Percentiles rank a stretch among this genome's conserved stretches.
Evolutionary conservation across 192 early-diverging fungal genomes (phyloP).

Genomic region (Chytriomyces hyalinus): DNA sequence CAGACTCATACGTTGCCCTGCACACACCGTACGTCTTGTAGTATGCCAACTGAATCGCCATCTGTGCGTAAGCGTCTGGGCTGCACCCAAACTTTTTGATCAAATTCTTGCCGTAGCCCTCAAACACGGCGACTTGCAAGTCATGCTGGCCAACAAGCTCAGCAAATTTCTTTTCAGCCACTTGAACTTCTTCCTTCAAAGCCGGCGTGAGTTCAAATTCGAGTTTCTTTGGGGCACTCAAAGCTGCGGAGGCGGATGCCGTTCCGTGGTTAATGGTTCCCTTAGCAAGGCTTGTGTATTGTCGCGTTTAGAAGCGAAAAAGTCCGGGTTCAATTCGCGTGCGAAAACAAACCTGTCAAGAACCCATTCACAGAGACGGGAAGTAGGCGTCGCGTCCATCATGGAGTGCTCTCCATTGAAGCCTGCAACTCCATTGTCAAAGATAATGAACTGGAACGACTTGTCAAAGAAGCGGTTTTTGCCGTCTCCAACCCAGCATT

Average conservation of each 20-base stretch:
- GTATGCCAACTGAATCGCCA: constrained; percentile 97
- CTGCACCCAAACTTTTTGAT: constrained; percentile 77
- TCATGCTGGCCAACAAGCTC: constrained; percentile 78
- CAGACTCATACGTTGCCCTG: constrained; percentile 90
- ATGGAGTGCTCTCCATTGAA: constrained; percentile 84
- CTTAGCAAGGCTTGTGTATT: constrained; percentile 47
- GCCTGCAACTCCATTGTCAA: constrained; percentile 96
- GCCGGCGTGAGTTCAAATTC: constrained; percentile 71
- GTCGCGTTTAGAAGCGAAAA: not conserved
- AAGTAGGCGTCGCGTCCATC: constrained; percentile 94
- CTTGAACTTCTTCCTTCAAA: constrained; percentile 65
- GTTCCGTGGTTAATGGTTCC: constrained; percentile 79
- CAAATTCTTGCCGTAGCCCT: constrained; percentile 89
- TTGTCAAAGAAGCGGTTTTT: constrained; percentile 98
- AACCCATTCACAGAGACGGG: constrained; percentile 86
- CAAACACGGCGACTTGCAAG: constrained; percentile 79
- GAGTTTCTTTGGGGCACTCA: constrained; percentile 73
- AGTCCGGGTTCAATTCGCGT: not conserved
- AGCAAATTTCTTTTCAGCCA: constrained; percentile 81
- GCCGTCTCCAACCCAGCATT: constrained; percentile 96
- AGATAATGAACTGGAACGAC: constrained; percentile 92
- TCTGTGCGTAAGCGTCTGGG: constrained; percentile 65
- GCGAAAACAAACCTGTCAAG: constrained; percentile 39
- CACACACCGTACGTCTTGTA: constrained; percentile 82
- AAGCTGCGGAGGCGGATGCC: constrained; percentile 45